These are phyloP conservation scores for Teunomyces lycoperdinae DNA, from an alignment of 805 yeast genomes.

Conservation along the genomic window DNA sequence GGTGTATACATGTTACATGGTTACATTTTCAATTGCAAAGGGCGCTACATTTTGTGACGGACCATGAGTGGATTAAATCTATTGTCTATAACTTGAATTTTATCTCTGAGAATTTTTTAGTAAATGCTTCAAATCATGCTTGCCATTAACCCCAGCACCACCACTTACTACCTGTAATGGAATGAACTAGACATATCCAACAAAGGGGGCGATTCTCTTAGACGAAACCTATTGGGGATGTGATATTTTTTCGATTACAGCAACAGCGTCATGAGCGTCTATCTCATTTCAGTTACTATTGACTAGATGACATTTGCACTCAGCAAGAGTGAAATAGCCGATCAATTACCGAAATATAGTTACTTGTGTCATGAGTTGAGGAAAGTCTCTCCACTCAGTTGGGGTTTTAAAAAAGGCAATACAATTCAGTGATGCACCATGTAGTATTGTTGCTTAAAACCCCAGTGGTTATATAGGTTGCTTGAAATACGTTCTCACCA, in stretches of 20 bases:
- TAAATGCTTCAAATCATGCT: not conserved
- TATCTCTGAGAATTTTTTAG: not conserved
- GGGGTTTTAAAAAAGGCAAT: not conserved
- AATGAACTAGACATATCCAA: not conserved
- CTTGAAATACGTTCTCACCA: not conserved
- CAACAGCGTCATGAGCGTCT: not conserved
- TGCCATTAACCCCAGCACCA: not conserved
- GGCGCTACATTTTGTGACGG: not conserved
- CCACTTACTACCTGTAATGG: not conserved
- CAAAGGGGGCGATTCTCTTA: not conserved
- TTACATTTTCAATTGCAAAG: not conserved
- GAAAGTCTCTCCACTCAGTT: not conserved
- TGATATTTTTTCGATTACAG: not conserved
- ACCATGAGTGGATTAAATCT: not conserved
- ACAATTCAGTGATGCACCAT: not conserved
- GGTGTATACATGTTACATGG: not conserved
- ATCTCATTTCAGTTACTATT: not conserved
- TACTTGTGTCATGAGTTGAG: not conserved
- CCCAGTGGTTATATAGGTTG: not conserved
- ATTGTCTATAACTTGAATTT: not conserved
- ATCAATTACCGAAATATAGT: not conserved
- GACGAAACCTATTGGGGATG: not conserved
- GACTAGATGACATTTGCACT: not conserved
- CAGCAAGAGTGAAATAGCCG: not conserved
- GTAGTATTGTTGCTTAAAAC: not conserved